phyloP scores from a whole-genome alignment of 176 grass and related monocot genomes.

The Tillandsia leiboldiana region DNA sequence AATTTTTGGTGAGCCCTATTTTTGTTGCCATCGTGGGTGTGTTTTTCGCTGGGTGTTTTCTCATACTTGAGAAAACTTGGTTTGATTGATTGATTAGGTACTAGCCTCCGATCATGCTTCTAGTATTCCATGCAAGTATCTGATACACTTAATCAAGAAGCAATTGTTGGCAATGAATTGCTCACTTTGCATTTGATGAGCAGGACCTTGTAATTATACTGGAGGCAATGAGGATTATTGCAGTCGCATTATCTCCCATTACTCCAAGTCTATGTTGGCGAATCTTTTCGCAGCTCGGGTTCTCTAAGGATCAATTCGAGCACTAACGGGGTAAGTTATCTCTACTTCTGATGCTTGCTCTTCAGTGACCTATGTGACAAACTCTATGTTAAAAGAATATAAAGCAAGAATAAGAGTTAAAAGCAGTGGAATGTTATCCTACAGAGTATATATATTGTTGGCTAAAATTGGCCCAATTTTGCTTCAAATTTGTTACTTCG shows the following conservation, averaged over 20 bases:
- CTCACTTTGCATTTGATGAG: constrained; percentile 14
- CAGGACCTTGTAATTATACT: constrained; percentile 96
- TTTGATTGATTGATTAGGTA: no score
- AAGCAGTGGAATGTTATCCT: no score
- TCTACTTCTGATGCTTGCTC: constrained; percentile 3
- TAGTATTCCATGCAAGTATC: not conserved
- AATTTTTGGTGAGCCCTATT: not conserved
- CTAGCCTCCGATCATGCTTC: no score
- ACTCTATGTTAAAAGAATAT: constrained; percentile 1
- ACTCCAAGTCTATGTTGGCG: constrained; percentile 69
- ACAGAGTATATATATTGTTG: no score
- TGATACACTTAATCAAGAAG: not conserved
- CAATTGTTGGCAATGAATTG: not conserved
- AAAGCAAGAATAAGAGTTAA: constrained; percentile 17
- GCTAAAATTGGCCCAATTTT: no score
- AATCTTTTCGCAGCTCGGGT: constrained; percentile 83
- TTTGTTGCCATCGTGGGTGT: no score
- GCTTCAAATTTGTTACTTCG: not conserved
- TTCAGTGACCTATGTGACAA: constrained; percentile 3
- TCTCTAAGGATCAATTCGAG: constrained; percentile 62
- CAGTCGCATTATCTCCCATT: constrained; percentile 65
- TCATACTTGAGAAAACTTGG: no score
- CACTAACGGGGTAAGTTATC: constrained; percentile 68
- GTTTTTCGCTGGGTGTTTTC: no score
- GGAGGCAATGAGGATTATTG: constrained; percentile 91